Evolutionary conservation across 2,329 filamentous ascomycete species (phyloP).

Genomic region (Xylariaceae sp.): DNA sequence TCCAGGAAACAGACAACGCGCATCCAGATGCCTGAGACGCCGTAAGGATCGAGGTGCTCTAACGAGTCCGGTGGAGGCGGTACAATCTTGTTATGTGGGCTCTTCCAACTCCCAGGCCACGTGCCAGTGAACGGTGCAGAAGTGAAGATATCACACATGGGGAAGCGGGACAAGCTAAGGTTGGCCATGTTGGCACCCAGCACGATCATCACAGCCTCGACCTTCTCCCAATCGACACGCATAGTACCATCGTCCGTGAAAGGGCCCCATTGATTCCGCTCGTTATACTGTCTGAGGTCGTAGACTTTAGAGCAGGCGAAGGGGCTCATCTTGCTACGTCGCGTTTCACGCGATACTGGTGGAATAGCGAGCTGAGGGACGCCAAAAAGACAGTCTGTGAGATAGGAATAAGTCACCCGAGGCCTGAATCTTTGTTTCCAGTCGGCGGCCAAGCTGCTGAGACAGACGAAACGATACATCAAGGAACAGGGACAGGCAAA

Average conservation of each 20-base stretch:
- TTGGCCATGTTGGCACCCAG: slow-evolving; percentile 60
- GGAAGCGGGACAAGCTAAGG: slow-evolving; percentile 43
- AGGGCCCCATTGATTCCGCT: slow-evolving; percentile 65
- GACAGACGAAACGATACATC: no score
- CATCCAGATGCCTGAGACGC: slow-evolving; percentile 68
- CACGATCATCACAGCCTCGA: slow-evolving; percentile 71
- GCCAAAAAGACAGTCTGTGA: slow-evolving; percentile 59
- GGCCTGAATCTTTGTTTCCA: no score
- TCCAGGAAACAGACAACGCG: slow-evolving; percentile 59
- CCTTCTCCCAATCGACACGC: slow-evolving; percentile 74
- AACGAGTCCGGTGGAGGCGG: slow-evolving; percentile 35
- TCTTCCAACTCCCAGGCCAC: slow-evolving; percentile 49
- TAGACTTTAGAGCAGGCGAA: slow-evolving; percentile 70
- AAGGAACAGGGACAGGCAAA: no score
- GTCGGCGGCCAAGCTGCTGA: no score
- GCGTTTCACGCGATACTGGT: slow-evolving; percentile 32
- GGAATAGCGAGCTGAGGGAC: slow-evolving; percentile 46
- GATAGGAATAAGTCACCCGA: no score
- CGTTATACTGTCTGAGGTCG: slow-evolving; percentile 67
- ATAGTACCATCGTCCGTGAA: slow-evolving; percentile 62
- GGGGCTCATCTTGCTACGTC: slow-evolving; percentile 46
- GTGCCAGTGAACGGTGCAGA: slow-evolving; percentile 54
- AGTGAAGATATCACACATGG: slow-evolving; percentile 53
- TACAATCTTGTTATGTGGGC: slow-evolving; percentile 27
- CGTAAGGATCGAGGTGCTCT: slow-evolving; percentile 65